These are phyloP conservation scores for Amylocystis lapponica DNA, from an alignment of 768 basidiomycete genomes.

Conservation along the genomic window DNA sequence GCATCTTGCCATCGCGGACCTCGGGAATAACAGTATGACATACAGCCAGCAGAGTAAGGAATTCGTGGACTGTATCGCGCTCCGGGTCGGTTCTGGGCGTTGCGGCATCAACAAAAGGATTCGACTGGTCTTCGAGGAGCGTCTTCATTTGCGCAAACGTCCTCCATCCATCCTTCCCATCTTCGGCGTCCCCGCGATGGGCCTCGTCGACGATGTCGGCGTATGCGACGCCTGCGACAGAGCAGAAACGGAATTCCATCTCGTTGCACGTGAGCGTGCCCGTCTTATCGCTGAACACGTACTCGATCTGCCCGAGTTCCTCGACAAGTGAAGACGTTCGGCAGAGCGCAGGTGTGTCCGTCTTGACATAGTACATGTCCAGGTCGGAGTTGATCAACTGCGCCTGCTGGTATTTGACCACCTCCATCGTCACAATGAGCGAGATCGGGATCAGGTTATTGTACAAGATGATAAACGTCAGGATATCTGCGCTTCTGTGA, in stretches of 20 bases:
- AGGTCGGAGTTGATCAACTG: constrained; percentile 95
- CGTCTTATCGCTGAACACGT: constrained; percentile 92
- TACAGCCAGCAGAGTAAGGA: constrained; percentile 59
- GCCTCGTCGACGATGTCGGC: constrained; percentile 88
- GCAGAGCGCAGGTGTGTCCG: constrained; percentile 95
- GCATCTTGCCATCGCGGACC: constrained; percentile 78
- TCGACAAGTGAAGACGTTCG: constrained; percentile 98
- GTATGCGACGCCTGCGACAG: constrained; percentile 84
- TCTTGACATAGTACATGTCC: constrained; percentile 95
- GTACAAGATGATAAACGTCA: constrained; percentile 98
- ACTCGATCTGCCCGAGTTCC: constrained; percentile 97
- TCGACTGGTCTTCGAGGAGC: constrained; percentile 40
- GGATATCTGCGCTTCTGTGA: constrained; percentile 57
- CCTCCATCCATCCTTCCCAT: constrained; percentile 55
- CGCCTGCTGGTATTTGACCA: constrained; percentile 98
- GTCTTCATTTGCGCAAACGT: constrained; percentile 72
- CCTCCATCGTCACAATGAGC: constrained; percentile 98
- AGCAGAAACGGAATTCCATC: constrained; percentile 94
- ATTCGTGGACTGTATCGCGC: constrained; percentile 25
- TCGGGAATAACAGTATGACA: constrained; percentile 99
- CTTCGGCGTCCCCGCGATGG: constrained; percentile 58
- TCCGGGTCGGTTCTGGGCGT: constrained; percentile 18
- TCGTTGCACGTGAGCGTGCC: constrained; percentile 96
- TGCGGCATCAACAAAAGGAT: constrained; percentile 55
- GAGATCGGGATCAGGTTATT: constrained; percentile 99